phyloP scores from a whole-genome alignment of 2,329 filamentous ascomycete genomes.

The Colletotrichum paranaense region DNA sequence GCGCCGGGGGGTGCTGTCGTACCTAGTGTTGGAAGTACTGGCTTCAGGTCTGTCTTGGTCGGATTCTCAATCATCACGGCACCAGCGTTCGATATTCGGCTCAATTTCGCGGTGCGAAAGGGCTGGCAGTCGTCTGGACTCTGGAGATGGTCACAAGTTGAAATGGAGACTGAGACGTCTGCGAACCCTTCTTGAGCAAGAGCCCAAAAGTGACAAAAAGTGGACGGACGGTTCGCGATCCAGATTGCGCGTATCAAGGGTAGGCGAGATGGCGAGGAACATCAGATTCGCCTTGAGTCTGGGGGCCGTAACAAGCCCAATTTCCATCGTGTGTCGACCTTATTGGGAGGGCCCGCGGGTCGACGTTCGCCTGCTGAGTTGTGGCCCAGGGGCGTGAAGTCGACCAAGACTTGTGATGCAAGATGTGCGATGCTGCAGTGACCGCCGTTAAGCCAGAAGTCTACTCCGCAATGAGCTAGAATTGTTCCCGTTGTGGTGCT shows the following conservation, averaged over 20 bases:
- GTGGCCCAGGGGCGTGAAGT: background rate
- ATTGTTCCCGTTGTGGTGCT: background rate
- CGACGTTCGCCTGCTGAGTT: background rate
- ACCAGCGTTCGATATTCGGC: background rate
- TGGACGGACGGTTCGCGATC: constrained; percentile 8
- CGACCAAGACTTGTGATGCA: background rate
- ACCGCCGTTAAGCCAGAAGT: background rate
- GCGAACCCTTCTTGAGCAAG: background rate
- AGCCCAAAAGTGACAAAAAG: background rate
- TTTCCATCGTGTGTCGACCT: constrained; percentile 20
- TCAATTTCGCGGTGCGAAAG: background rate
- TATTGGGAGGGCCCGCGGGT: background rate
- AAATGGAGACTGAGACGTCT: background rate
- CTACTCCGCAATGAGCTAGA: background rate
- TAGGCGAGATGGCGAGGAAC: constrained; percentile 28
- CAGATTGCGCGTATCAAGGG: constrained; percentile 1
- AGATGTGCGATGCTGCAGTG: background rate
- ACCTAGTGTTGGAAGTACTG: background rate
- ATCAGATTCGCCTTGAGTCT: background rate
- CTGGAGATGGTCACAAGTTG: background rate
- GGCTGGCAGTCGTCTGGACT: background rate
- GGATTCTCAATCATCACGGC: background rate
- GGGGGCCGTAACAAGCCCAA: constrained; percentile 16
- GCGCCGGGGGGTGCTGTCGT: constrained; percentile 3
- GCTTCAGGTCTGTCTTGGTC: background rate